Evolutionary conservation across 2,329 filamentous ascomycete genomes (phyloP).

Genomic region (Aureobasidium sp.): DNA sequence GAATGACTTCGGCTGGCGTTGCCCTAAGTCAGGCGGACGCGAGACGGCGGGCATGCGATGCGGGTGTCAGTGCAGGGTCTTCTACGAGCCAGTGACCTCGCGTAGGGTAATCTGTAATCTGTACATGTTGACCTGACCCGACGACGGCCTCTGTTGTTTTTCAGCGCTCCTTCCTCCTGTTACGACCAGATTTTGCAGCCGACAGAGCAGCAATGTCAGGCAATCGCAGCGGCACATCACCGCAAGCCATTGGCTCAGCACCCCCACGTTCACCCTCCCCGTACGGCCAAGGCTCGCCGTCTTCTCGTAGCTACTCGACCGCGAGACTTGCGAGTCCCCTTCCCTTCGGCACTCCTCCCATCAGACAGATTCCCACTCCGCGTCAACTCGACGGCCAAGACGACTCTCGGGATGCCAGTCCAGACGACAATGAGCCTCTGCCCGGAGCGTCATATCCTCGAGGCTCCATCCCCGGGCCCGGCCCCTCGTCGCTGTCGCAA

Average conservation of each 20-base stretch:
- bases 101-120: not conserved
- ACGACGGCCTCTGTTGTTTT: not conserved
- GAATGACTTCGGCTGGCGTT: not conserved
- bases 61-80: not conserved
- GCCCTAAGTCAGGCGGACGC: not conserved
- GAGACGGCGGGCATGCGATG: not conserved
- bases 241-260: not conserved
- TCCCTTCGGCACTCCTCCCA: slow-evolving; percentile 38
- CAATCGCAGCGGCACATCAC: not conserved
- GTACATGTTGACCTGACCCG: not conserved
- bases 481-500: slow-evolving; percentile 78
- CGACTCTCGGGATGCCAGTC: slow-evolving; percentile 14
- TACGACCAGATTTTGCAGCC: too few species aligned
- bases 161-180: not conserved
- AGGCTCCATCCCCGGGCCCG: slow-evolving; percentile 61
- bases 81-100: slow-evolving; percentile 2
- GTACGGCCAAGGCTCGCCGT: slow-evolving; percentile 12
- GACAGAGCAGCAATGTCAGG: not conserved
- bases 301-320: slow-evolving; percentile 30
- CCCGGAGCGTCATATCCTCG: slow-evolving; percentile 40
- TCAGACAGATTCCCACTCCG: slow-evolving; percentile 42
- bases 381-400: slow-evolving; percentile 34
- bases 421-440: slow-evolving; percentile 48
- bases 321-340: slow-evolving; percentile 48
- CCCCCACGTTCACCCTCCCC: not conserved